phyloP scores from a whole-genome alignment of 129 eudicot species.

The Sambucus nigra region DNA sequence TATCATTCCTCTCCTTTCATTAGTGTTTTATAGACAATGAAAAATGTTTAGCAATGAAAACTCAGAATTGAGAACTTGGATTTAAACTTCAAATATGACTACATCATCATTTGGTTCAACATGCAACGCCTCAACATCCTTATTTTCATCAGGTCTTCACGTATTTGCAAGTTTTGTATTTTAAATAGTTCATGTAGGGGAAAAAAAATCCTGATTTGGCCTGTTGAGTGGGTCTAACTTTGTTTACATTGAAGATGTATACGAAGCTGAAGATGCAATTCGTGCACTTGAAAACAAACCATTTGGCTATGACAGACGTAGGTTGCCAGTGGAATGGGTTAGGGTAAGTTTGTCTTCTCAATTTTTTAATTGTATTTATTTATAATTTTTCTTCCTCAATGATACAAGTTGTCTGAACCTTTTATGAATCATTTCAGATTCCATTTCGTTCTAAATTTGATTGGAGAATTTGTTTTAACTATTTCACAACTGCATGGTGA shows the following conservation, averaged over 20 bases:
- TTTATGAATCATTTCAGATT: no score
- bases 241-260: constrained; percentile 91
- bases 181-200: constrained; percentile 30
- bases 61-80: constrained; percentile 53
- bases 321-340: constrained; percentile 87
- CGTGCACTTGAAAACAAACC: constrained; percentile 67
- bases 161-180: constrained; percentile 74
- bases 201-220: constrained; percentile 25
- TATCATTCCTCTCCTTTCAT: constrained; percentile 49
- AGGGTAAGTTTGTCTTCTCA: constrained; percentile 34
- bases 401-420: no score
- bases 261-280: constrained; percentile 90
- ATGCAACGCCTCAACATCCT: constrained; percentile 71
- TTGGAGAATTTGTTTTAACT: neutral
- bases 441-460: no score
- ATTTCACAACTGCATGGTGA: constrained; percentile 58
- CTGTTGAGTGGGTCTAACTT: constrained; percentile 17
- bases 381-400: neutral
- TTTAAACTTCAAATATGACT: constrained; percentile 39
- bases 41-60: constrained; percentile 63
- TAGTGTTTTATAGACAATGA: constrained; percentile 73
- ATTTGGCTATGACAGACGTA: constrained; percentile 80
- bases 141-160: constrained; percentile 77
- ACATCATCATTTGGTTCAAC: constrained; percentile 47
- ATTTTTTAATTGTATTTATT: neutral